A percentile compares a stretch with the other conserved stretches of the same genome.
These are phyloP conservation scores for Aspergillus sparsus DNA, from an alignment of 495 filamentous ascomycete genomes.

Conservation along the genomic window DNA sequence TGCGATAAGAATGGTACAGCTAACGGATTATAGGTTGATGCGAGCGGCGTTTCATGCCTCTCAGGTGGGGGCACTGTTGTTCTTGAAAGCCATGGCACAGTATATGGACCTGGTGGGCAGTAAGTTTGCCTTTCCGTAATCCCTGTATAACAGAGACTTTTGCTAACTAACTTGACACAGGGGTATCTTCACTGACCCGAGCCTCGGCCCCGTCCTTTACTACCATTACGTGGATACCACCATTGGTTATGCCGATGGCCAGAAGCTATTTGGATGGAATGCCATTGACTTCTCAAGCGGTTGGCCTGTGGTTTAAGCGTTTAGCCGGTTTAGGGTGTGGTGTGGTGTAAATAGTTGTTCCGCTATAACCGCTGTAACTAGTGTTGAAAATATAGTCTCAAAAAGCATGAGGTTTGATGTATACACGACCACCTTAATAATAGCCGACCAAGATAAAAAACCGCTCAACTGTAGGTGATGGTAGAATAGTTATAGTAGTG, in stretches of 20 bases:
- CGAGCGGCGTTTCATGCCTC: slow-evolving; percentile 57
- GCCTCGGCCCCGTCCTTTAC: slow-evolving; percentile 59
- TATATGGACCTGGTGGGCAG: slow-evolving; percentile 78
- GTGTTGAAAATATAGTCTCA: too few relatives aligned
- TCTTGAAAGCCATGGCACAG: slow-evolving; percentile 58
- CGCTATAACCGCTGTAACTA: too few relatives aligned
- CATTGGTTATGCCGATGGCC: slow-evolving; percentile 62
- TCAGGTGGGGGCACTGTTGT: slow-evolving; percentile 65
- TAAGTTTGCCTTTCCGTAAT: slow-evolving; percentile 23
- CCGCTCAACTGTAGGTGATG: too few relatives aligned
- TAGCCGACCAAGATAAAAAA: too few relatives aligned
- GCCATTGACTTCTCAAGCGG: slow-evolving; percentile 61
- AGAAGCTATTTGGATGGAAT: slow-evolving; percentile 72
- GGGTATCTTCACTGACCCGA: slow-evolving; percentile 52
- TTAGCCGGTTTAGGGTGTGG: too few relatives aligned
- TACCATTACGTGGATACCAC: slow-evolving; percentile 71
- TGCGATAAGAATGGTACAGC: slow-evolving; percentile 1
- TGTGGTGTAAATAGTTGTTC: too few relatives aligned
- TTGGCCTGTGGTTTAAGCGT: slow-evolving; percentile 59
- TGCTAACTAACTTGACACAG: slow-evolving; percentile 25
- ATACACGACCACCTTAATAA: too few relatives aligned
- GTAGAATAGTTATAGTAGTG: too few relatives aligned
- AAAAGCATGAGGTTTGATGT: too few relatives aligned
- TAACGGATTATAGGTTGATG: slow-evolving; percentile 47
- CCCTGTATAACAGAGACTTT: background rate